Conservation (phyloP, 2,329 filamentous ascomycete species). For the Helotiales sp. region DNA sequence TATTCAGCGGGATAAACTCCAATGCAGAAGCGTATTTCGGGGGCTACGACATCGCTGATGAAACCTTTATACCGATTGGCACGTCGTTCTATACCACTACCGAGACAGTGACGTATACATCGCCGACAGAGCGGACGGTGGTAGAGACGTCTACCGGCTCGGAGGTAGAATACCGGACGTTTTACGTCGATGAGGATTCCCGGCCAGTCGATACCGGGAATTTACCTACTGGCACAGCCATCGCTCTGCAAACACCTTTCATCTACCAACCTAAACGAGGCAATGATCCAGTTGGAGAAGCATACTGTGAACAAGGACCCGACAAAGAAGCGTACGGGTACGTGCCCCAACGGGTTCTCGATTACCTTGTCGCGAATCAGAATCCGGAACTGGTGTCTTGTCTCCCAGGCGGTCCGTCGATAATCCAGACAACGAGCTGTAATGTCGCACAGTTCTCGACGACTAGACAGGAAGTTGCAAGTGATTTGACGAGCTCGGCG, state of each 20-base stretch:
- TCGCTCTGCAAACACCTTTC: slow-evolving; percentile 32
- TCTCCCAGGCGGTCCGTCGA: slow-evolving; percentile 27
- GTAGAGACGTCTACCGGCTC: background rate
- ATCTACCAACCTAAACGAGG: slow-evolving; percentile 26
- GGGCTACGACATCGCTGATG: background rate
- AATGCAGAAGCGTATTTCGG: slow-evolving; percentile 32
- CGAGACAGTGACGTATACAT: background rate
- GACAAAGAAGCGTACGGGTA: slow-evolving; percentile 26
- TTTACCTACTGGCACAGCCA: slow-evolving; percentile 11
- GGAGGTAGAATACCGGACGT: background rate
- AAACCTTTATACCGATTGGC: background rate
- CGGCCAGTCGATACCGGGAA: background rate
- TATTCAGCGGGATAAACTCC: slow-evolving; percentile 20
- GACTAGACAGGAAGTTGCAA: slow-evolving; percentile 11
- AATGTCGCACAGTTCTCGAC: background rate
- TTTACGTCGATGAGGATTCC: background rate
- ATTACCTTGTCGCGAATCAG: slow-evolving; percentile 24
- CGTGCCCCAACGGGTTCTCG: slow-evolving; percentile 28
- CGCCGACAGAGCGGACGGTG: background rate
- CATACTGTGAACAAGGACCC: slow-evolving; percentile 2
- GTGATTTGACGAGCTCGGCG: slow-evolving; percentile 20
- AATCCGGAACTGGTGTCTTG: slow-evolving; percentile 25
- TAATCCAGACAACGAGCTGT: background rate
- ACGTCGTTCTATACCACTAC: background rate
- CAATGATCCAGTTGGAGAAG: background rate